Conservation (phyloP, 345 rosid species). For the Salix udensis region DNA sequence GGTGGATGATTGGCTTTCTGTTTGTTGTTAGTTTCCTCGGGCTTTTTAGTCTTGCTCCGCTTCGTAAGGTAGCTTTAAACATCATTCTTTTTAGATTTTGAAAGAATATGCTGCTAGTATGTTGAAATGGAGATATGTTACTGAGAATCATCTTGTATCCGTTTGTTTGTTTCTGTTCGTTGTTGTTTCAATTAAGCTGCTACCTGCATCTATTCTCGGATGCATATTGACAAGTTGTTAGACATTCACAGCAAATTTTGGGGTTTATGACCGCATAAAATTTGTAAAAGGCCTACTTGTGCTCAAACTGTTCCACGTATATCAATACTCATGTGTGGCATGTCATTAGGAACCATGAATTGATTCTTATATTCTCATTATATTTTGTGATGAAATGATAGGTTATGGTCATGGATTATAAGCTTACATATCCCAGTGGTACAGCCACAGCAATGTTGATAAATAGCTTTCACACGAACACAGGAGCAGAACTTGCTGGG, state of each 20-base stretch:
- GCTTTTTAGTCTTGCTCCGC: conserved; percentile 79
- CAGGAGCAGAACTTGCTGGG: conserved; percentile 96
- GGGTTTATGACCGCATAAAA: no score
- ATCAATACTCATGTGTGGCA: no score
- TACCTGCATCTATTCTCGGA: no score
- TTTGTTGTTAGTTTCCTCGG: conserved; percentile 88
- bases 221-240: no score
- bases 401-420: conserved; percentile 91
- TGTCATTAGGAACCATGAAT: no score
- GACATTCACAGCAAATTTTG: background rate
- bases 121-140: no score
- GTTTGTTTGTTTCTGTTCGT: no score
- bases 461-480: conserved; percentile 81
- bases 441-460: conserved; percentile 95
- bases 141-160: no score
- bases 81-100: no score
- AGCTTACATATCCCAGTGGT: conserved; percentile 94
- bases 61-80: conserved; percentile 61
- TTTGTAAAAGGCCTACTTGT: no score
- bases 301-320: background rate
- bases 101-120: no score
- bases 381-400: background rate
- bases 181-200: no score
- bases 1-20: conserved; percentile 89
- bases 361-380: background rate